Base-by-base conservation (phyloP, 306 rosid genomes). In the Fragaria ananassa region DNA sequence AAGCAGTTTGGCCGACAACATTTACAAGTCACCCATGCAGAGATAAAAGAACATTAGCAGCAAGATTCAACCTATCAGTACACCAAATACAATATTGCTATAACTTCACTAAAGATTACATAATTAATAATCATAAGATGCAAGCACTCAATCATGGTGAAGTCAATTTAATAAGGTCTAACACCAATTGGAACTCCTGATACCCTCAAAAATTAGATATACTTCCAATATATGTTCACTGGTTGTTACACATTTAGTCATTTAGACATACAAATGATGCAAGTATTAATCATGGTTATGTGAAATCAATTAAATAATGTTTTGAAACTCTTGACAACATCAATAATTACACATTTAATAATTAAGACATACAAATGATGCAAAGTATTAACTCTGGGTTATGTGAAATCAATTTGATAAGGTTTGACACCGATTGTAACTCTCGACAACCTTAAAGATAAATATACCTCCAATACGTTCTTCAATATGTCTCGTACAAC, bases 391-490 rank as follows among this genome's bases (percentile, higher is more conserved):
- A 34, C 25, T 25, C 71, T 25, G 14, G 25, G 46, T 29, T 47
- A 47, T 47, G 51, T 47, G 58, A 31, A 8, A 47, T 42, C 6
- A 21, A 61, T 6, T 2, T 29, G n/a, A 10, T 11, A 11, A 69
- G 19, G 19, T 27, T 27, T 13, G 7, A 14, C n/a, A 31, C n/a
- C 39, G 41, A 49, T 29, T 47, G 51, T 3, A 47, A 12, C 17
- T 62, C 21, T 25, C 17, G 34, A 63, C 56, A 57, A 31, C 35
- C 21, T n/a, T n/a, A 53, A 61, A 50, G 57, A 50, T 31, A 37
- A 41, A 69, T 63, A 51, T 80, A 96, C 99, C 99, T 87, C 96
- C 39, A 92, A 85, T 76, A 88, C 35, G 77, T 91, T 91, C 84
- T 83, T 91, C 88, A 96, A 79, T 82, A 79, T 89, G 72, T 80